Base-by-base conservation (phyloP, 148 eudicot species). In the Chenopodium quinoa region DNA sequence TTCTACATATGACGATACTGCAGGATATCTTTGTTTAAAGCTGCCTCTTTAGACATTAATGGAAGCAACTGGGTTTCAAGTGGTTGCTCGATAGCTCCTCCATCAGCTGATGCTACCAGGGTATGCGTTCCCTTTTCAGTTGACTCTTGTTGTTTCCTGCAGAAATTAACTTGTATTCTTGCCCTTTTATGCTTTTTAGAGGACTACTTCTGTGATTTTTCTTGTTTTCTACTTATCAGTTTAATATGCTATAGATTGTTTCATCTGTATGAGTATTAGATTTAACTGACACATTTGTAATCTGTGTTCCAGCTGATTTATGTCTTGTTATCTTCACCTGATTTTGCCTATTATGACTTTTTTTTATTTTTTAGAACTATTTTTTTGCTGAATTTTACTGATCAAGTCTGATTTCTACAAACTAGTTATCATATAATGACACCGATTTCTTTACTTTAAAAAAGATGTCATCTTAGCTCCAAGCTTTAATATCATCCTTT, bases 11-110 rank as follows among this genome's bases (percentile, higher is more conserved):
- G 76, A 63, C 81, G 66, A 72, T 25, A 52, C 63, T 78, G 67
- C 81, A 86, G 89, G 64, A 76, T 76, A 34, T 64, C 81, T 73
- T 84, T 82, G 76, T 78, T 84, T 32, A 84, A 84, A 81, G 79
- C 75, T 13, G 52, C 63, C 64, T 60, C 66, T 79, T 78, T 76
- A 12, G 85, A 81, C 48, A 52, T 82, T 66, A 86, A 84, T 79
- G 84, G 84, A 79, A 76, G 58, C 79, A 84, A 56, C 71, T 71
- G 89, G 89, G 79, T 76, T 76, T 75, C 84, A 8, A 84, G 60
- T 79, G 67, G 84, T 37, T 70, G 78, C 47, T 52, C 88, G 6
- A 40, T 86, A 71, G 78, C 80, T 75, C 81, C 86, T 83, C 31
- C 84, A n/a, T 72, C 79, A 22, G 56, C 75, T 74, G 85, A 84